Conservation (phyloP, 106 monocot genomes). For the Triglochin maritima region DNA sequence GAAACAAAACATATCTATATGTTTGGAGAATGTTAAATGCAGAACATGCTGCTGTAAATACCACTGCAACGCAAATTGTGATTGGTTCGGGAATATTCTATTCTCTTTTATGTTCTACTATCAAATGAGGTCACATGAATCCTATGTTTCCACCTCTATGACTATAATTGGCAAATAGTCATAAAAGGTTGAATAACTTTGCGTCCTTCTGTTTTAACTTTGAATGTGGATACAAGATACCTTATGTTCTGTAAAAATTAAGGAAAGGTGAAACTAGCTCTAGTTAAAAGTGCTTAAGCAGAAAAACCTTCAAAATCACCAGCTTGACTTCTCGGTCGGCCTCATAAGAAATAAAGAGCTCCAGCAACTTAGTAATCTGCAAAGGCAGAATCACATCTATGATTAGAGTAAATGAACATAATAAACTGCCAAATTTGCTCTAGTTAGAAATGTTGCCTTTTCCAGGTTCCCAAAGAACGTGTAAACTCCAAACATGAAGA, state of each 20-base stretch:
- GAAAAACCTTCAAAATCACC: constrained; percentile 73
- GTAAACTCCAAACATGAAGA: too few species aligned
- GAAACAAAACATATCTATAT: too few species aligned
- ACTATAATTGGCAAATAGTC: background rate
- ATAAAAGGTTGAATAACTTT: background rate
- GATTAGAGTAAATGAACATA: too few species aligned
- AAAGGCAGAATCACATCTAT: background rate
- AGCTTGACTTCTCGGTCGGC: constrained; percentile 55
- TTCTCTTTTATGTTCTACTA: too few species aligned
- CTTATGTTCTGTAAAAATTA: background rate
- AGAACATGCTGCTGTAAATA: too few species aligned
- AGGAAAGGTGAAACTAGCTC: background rate
- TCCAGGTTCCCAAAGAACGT: too few species aligned
- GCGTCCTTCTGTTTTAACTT: background rate
- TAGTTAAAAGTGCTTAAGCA: background rate
- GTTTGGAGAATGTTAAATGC: too few species aligned
- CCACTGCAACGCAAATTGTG: too few species aligned
- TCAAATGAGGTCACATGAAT: too few species aligned
- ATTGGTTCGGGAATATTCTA: too few species aligned
- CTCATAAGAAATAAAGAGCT: constrained; percentile 48
- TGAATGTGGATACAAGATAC: background rate
- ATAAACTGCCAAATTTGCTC: too few species aligned
- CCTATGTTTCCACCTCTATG: background rate
- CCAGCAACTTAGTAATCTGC: constrained; percentile 53
- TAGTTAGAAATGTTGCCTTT: too few species aligned